Evolutionary conservation across 1,284 basidiomycete genomes (phyloP), one percentile per base, ranked within the genome.

Genomic region (Leccinum colubrinum): DNA sequence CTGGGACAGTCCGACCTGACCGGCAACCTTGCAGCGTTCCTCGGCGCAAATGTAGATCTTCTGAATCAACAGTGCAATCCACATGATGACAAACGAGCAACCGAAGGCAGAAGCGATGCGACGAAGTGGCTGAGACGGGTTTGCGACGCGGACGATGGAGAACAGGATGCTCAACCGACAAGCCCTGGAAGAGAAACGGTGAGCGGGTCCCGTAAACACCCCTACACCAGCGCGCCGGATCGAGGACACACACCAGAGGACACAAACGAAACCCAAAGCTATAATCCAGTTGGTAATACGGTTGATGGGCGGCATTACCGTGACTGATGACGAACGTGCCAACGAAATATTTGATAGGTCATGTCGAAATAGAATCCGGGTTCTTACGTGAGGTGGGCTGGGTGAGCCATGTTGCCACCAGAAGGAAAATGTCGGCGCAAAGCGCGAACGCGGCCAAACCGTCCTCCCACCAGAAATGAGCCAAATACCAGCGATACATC

Each of bases 401-500:
- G 3, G 62, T 27, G 3, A 71, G 22, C 52, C 33, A 55, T 12
- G 59, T 48, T 3, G 56, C 33, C 6, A 54, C 56, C 4, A 74
- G 46, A 59, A 67, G 71, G 7, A 59, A 0, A 4, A 62, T 25
- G 3, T 74, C 72, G 7, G 39, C 43, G 22, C 11, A 52, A 17
- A 74, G 68, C 11, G 72, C 72, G 2, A 74, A 53, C 12, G 55
- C 55, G 4, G 68, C 72, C 61, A 60, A 72, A 3, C 56, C 62
- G 25, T 71, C 73, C 51, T 74, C 70, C 70, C 73, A 71, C 70
- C 72, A 72, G 17, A 74, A 68, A 27, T 43, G 52, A 2, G 55
- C 39, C 43, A 52, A 68, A 27, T 61, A 56, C 61, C 59, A 62
- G 46, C 72, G 67, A 43, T 72, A 66, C 9, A 12, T 1, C n/a